Base-by-base conservation (phyloP, 2,329 filamentous ascomycete genomes). In the Colletotrichum aenigma region DNA sequence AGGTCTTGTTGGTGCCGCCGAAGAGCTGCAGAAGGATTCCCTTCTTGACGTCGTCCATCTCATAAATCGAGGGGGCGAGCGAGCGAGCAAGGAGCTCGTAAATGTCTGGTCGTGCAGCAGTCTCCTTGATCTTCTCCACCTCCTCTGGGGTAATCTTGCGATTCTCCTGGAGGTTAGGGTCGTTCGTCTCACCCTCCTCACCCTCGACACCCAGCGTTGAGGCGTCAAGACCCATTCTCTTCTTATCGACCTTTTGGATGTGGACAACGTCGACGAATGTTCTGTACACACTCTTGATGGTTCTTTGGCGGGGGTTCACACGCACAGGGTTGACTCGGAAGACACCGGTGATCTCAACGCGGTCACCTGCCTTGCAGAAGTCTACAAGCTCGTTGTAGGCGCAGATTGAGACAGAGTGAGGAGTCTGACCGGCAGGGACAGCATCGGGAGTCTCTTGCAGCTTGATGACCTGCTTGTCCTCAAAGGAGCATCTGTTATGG, bases 21-120 rank as follows among this genome's bases (percentile, higher is more conserved):
- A 99, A 99, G 55, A 99, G 91, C 82, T 99, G 97, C 6, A 99
- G 92, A 13, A 99, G 89, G 77, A 99, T 98, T 13, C 97, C 97
- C 86, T 99, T 99, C 89, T 99, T 99, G 64, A 98, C 96, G 81
- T 99, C 97, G 79, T 99, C 97, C 93, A 98, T 94, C 85, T 99
- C 97, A 86, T 97, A 98, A 81, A 99, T 94, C 75, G 96, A 98
- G 16, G 97, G 97, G 3, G 97, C 97, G 32, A 99, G 88, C 2
- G 96, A 98, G 48, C 96, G 92, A 21, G 97, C 91, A 6, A 99
- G 91, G 28, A 99, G 91, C 26, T 99, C 96, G 84, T 99, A 99
- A 70, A 99, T 93, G 83, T 99, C 97, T 2, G 93, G 89, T 69
- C 97, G 92, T 36, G 91, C 90, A 13, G 94, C 95, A 13, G 94